Evolutionary conservation across 2,329 filamentous ascomycete genomes (phyloP), one percentile per base, ranked within the genome.

Genomic region (Leptoxyphium fumago): DNA sequence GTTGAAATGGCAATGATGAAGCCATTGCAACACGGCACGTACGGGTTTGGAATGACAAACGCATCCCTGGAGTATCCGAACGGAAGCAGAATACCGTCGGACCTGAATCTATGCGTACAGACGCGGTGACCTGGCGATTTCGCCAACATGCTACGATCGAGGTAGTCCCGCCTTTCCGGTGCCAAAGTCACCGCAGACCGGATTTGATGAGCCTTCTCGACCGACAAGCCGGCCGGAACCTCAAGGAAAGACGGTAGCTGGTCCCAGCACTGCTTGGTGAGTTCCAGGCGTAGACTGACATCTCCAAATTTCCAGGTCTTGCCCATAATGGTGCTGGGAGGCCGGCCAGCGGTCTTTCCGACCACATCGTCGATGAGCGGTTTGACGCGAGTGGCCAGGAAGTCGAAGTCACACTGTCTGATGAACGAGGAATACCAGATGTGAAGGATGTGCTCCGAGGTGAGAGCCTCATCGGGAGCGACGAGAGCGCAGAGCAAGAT

Each of bases 391-490:
- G 40, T 18, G 11, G 52, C 47, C 2, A 68, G 46, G 1, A 48
- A 34, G 0, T 52, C 14, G 1, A 59, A 8, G 40, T 62, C 48
- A 2, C 29, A 36, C 5, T 45, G 17, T 1, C 57, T 52, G 0
- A 69, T 15, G 3, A 61, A 42, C 1, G 63, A 62, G 0, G 68
- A 72, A 51, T 70, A 71, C 68, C 67, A 71, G 3, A 69, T 8
- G 50, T 71, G 66, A 1, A 68, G 48, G 39, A 69, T 67, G 13
- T 54, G 55, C 0, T 59, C 55, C 2, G 53, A 48, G 1, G 57
- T 59, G 5, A 46, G 45, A 0, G 55, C 46, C 0, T 7, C 60
- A 44, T 50, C 42, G 1, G 32, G 10, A 29, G 32, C 29, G 5
- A 21, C 32, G 2, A 52, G 29, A 0, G 58, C 57, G 3, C 63